A percentile compares a stretch with the other conserved stretches of the same genome.
These are phyloP conservation scores for Terana coerulea DNA, from an alignment of 768 basidiomycete species.

Conservation along the genomic window DNA sequence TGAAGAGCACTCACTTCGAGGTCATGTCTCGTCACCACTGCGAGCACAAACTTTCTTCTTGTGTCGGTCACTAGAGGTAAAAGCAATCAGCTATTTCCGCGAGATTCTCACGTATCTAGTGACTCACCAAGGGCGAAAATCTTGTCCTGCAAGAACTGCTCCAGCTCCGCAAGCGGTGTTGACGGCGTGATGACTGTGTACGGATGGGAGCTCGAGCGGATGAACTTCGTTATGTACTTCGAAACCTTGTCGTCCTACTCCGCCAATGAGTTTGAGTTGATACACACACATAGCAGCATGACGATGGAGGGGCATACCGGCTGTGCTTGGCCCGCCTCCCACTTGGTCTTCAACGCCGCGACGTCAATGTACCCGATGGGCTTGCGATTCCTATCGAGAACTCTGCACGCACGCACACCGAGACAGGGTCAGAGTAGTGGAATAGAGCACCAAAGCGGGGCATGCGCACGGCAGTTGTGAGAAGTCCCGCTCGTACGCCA, in stretches of 20 bases:
- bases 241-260: conserved; percentile 70
- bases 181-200: conserved; percentile 81
- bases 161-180: conserved; percentile 77
- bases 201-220: conserved; percentile 52
- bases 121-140: conserved; percentile 71
- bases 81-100: background rate
- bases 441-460: background rate
- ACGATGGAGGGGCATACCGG: conserved; percentile 48
- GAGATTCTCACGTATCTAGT: background rate
- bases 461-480: conserved; percentile 79
- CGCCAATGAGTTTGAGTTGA: too few species aligned
- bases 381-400: conserved; percentile 66
- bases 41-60: conserved; percentile 79
- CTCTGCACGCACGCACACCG: conserved; percentile 38
- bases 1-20: conserved; percentile 42
- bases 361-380: conserved; percentile 88
- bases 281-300: background rate
- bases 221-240: conserved; percentile 71
- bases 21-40: conserved; percentile 74
- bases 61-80: conserved; percentile 68
- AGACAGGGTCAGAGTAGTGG: background rate
- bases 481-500: conserved; percentile 92
- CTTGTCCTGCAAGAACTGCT: conserved; percentile 67
- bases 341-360: conserved; percentile 66
- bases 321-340: conserved; percentile 69